A percentile compares a stretch with the other conserved stretches of the same genome.
Evolutionary conservation across 2,329 filamentous ascomycete genomes (phyloP).

Genomic region (Aspergillus carbonarius): DNA sequence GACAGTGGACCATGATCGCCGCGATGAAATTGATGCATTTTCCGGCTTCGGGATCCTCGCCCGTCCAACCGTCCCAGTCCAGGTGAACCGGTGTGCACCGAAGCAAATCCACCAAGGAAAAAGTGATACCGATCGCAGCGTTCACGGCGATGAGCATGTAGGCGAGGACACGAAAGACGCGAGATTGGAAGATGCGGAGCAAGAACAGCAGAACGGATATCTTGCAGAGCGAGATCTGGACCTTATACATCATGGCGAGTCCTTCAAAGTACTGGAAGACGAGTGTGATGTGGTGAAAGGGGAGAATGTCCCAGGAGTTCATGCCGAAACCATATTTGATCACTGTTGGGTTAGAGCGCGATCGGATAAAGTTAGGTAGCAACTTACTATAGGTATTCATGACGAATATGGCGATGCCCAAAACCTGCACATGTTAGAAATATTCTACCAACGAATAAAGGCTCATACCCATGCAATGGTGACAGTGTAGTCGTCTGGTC

Average conservation of each 20-base stretch:
- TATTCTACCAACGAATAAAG: no score
- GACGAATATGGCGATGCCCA: slow-evolving; percentile 12
- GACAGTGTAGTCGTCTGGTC: slow-evolving; percentile 18
- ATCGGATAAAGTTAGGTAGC: no score
- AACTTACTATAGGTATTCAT: slow-evolving; percentile 16
- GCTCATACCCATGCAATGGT: slow-evolving; percentile 16
- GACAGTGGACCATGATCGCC: slow-evolving; percentile 16
- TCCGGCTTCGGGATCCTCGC: slow-evolving; percentile 6
- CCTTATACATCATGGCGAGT: slow-evolving; percentile 22
- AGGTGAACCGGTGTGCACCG: slow-evolving; percentile 23
- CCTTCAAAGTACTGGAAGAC: slow-evolving; percentile 17
- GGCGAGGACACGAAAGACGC: slow-evolving; percentile 16
- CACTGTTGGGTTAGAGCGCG: slow-evolving; percentile 11
- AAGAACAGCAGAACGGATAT: slow-evolving; percentile 27
- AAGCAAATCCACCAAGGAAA: slow-evolving; percentile 18
- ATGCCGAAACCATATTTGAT: slow-evolving; percentile 23
- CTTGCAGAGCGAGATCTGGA: slow-evolving; percentile 24
- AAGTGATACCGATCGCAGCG: slow-evolving; percentile 19
- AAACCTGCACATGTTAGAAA: neutral
- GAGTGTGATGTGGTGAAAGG: slow-evolving; percentile 19
- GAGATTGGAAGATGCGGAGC: slow-evolving; percentile 22
- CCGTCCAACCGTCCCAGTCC: slow-evolving; percentile 21
- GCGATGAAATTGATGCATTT: slow-evolving; percentile 22
- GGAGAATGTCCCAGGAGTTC: slow-evolving; percentile 25
- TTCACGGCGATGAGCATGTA: slow-evolving; percentile 23